A percentile compares a stretch with the other conserved stretches of the same genome.
These are phyloP conservation scores for Hyaloperonospora arabidopsidis DNA, from an alignment of 352 stramenopile species.

Conservation along the genomic window DNA sequence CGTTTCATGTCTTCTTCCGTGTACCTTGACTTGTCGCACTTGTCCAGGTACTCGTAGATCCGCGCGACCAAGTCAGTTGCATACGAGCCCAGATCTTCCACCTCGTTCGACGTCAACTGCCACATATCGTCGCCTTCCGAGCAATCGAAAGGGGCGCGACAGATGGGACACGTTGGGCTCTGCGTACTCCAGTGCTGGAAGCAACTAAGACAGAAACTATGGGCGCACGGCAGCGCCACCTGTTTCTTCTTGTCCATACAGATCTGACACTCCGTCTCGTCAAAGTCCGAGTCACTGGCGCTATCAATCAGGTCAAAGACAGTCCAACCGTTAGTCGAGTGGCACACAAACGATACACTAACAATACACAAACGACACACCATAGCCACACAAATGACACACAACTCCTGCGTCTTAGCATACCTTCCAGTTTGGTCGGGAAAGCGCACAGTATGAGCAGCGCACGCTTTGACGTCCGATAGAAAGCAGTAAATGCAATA, in stretches of 20 bases:
- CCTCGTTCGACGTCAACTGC: slow-evolving; percentile 62
- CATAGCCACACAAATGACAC: too few species aligned
- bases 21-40: slow-evolving; percentile 39
- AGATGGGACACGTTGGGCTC: slow-evolving; percentile 72
- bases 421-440: slow-evolving; percentile 34
- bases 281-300: slow-evolving; percentile 38
- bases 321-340: slow-evolving; percentile 1
- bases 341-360: slow-evolving; percentile 2
- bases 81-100: slow-evolving; percentile 65
- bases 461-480: slow-evolving; percentile 60
- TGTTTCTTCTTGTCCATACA: slow-evolving; percentile 84
- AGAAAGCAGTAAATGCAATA: slow-evolving; percentile 82
- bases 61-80: slow-evolving; percentile 66
- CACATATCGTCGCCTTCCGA: slow-evolving; percentile 70
- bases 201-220: slow-evolving; percentile 74
- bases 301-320: slow-evolving; percentile 14
- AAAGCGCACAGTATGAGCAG: slow-evolving; percentile 51
- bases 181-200: slow-evolving; percentile 80
- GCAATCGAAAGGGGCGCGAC: slow-evolving; percentile 60
- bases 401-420: not conserved
- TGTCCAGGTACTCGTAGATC: slow-evolving; percentile 77
- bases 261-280: slow-evolving; percentile 77
- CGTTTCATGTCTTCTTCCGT: slow-evolving; percentile 39
- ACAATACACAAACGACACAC: not conserved
- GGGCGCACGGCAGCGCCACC: slow-evolving; percentile 57